phyloP scores from a whole-genome alignment of 2,329 filamentous ascomycete species.

The Ophidiomyces ophidiicola region DNA sequence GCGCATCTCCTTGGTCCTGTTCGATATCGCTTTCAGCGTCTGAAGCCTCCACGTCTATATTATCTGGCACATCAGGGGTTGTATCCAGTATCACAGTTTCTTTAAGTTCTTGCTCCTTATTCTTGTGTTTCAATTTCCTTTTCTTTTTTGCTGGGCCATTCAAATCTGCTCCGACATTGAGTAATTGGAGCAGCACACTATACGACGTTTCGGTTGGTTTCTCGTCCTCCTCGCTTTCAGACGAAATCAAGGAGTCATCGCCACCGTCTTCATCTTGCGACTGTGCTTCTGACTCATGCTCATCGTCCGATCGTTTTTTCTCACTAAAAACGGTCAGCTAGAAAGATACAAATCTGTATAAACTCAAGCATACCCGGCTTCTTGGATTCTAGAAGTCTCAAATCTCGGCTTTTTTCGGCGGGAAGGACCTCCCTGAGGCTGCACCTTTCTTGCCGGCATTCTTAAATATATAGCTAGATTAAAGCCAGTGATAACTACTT shows the following conservation, averaged over 20 bases:
- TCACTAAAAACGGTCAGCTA: slow-evolving; percentile 1
- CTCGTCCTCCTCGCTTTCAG: slow-evolving; percentile 36
- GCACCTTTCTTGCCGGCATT: slow-evolving; percentile 4
- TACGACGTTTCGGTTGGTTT: slow-evolving; percentile 37
- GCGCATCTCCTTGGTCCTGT: slow-evolving; percentile 10
- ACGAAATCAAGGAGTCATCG: slow-evolving; percentile 22
- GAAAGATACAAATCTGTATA: neutral
- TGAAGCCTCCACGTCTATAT: slow-evolving; percentile 38
- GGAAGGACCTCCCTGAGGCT: neutral
- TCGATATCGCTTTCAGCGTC: slow-evolving; percentile 31
- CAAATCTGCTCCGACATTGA: slow-evolving; percentile 33
- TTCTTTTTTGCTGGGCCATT: slow-evolving; percentile 40
- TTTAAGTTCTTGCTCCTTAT: slow-evolving; percentile 17
- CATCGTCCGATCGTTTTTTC: slow-evolving; percentile 10
- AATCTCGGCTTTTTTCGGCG: slow-evolving; percentile 19
- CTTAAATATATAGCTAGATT: neutral
- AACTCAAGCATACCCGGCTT: slow-evolving; percentile 28
- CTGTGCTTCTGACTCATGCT: slow-evolving; percentile 29
- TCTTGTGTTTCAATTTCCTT: slow-evolving; percentile 38
- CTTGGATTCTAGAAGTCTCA: slow-evolving; percentile 28
- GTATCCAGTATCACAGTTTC: slow-evolving; percentile 33
- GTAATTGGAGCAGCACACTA: slow-evolving; percentile 44
- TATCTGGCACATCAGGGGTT: slow-evolving; percentile 17
- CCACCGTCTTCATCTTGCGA: slow-evolving; percentile 17
- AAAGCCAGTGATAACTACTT: too few species aligned